Evolutionary conservation across 2,329 filamentous ascomycete species (phyloP).

Genomic region (Madurella fahalii): DNA sequence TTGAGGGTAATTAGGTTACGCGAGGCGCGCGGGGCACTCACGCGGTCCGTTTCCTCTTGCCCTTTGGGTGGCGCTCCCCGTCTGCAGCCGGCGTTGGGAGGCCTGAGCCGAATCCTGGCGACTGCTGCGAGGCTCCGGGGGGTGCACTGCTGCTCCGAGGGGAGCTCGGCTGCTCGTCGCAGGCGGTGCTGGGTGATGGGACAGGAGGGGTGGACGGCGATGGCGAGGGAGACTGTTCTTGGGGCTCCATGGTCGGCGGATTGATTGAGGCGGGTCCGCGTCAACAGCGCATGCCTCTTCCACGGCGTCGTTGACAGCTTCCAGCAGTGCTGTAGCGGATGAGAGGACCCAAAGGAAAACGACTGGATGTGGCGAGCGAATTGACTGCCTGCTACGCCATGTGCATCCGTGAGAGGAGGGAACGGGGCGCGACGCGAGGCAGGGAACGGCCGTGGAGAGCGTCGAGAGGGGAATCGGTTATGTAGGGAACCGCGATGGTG

Average conservation of each 20-base stretch:
- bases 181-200: background rate
- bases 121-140: constrained; percentile 4
- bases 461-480: background rate
- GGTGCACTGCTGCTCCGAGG: constrained; percentile 13
- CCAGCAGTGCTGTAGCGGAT: background rate
- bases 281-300: constrained; percentile 9
- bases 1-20: background rate
- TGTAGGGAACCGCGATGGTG: background rate
- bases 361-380: background rate
- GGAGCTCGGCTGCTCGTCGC: constrained; percentile 10
- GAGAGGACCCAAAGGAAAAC: background rate
- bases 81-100: constrained; percentile 2
- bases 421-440: background rate
- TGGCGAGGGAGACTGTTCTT: constrained; percentile 8
- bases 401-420: background rate
- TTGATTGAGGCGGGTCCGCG: background rate
- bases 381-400: background rate
- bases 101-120: constrained; percentile 1
- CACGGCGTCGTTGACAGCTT: background rate
- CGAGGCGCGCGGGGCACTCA: constrained; percentile 39
- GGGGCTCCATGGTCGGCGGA: constrained; percentile 16
- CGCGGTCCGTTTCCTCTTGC: constrained; percentile 61
- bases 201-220: constrained; percentile 3
- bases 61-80: constrained; percentile 49
- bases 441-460: background rate